Evolutionary conservation across 179 eudicot species (phyloP), one percentile per base, ranked within the genome.

Genomic region (Gypsophila paniculata): DNA sequence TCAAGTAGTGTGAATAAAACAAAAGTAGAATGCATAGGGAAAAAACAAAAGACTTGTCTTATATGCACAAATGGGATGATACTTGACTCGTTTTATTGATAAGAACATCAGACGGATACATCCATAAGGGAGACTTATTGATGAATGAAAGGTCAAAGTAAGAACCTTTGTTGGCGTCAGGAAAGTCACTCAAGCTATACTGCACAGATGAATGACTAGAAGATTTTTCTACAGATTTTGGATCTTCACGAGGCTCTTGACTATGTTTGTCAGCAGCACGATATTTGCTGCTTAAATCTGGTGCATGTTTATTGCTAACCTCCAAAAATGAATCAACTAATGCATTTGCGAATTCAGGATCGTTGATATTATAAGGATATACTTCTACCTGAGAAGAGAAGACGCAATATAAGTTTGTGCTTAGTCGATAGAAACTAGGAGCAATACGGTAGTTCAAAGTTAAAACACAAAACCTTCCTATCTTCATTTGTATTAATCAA

Each of bases 81-180:
- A n/a, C n/a, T n/a, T n/a, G n/a, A n/a, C n/a, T n/a, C n/a, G n/a
- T n/a, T n/a, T n/a, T n/a, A n/a, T n/a, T n/a, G n/a, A n/a, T n/a
- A n/a, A n/a, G n/a, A n/a, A n/a, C n/a, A n/a, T n/a, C n/a, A n/a
- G n/a, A n/a, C n/a, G n/a, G n/a, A n/a, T n/a, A n/a, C n/a, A n/a
- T n/a, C n/a, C n/a, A n/a, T n/a, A n/a, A n/a, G n/a, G n/a, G n/a
- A n/a, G n/a, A n/a, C n/a, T n/a, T n/a, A n/a, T n/a, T n/a, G n/a
- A n/a, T n/a, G n/a, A n/a, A 48, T 63, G 42, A 67, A 69, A 80
- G 9, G 66, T 25, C 55, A 12, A 70, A 36, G 62, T n/a, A 61
- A 48, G 8, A 66, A 91, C 97, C 99, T 88, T 88, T 90, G 75
- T 85, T 90, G 79, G 99, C 99, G 83, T 88, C 77, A 25, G 99